Evolutionary conservation across 306 rosid species (phyloP), one percentile per base, ranked within the genome.

Genomic region (Cucumis melo): DNA sequence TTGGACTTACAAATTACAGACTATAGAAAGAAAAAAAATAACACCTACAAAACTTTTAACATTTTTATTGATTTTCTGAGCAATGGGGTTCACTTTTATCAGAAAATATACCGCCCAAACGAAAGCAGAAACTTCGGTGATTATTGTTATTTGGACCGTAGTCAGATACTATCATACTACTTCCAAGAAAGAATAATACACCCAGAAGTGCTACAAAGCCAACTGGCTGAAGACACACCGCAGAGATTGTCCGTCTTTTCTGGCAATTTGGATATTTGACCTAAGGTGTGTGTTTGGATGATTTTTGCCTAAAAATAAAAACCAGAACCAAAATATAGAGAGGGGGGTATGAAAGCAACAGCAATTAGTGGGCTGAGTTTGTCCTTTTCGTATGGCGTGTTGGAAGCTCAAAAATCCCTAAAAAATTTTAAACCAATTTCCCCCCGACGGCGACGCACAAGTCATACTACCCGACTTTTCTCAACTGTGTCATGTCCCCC

Each of bases 141-240:
- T 72, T 72, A 72, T 72, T 72, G 76, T 29, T 72, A 51, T 48
- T 72, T 72, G 76, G 76, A 51, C 42, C 44, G 8, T 17, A 71
- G 39, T 48, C 23, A 27, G 76, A 71, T 48, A 71, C 39, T 48
- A 23, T n/a, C 20, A 50, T 72, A 72, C 58, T 70, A 21, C 58
- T 24, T 71, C 23, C 75, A 46, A 71, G 61, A 27, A 46, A 72
- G 76, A 71, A 71, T 56, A 72, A 13, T 24, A 50, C 61, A 72
- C 29, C 61, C 76, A 50, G 76, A 72, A 16, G 20, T 16, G 13
- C 23, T 50, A 60, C 24, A 50, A 29, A 48, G 76, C 76, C 76
- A 72, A 72, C 76, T 72, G 76, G 61, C 76, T 17, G 9, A 72
- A 50, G 27, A 44, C 36, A 23, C 76, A 50, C 60, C 16, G 16